Base-by-base conservation (phyloP, 768 basidiomycete species). In the Termitomyces sp. region DNA sequence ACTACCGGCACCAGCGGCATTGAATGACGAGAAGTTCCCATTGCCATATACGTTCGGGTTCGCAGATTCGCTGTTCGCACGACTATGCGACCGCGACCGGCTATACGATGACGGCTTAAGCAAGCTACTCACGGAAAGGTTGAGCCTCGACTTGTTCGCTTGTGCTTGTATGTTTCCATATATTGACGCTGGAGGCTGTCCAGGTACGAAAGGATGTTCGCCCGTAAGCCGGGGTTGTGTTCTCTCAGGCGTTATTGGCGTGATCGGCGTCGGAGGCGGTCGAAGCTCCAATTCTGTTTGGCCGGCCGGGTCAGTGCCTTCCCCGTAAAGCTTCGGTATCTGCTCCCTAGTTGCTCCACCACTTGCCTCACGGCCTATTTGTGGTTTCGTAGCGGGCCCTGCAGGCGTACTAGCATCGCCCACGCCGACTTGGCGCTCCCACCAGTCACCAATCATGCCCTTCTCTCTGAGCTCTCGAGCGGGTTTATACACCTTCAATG, bases 341-440 rank as follows among this genome's bases (percentile, higher is more conserved):
- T 12, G 33, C 31, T 62, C 58, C 66, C 70, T 59, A 58, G 60
- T 13, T 60, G 57, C 59, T 66, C 63, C 29, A 54, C 33, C 52
- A 63, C 56, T 60, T 62, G 51, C 61, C 45, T 49, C 61, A 46
- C 65, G 62, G 51, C 54, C 64, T 52, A 69, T 64, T 45, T 58
- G 57, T 52, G 56, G 57, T 34, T 60, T 61, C n/a, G 63, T 66
- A 4, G 60, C 65, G 45, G 65, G 62, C 8, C 69, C 66, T 22
- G 64, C 61, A 47, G 72, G 62, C 18, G 60, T 60, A 20, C 72
- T 70, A 29, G 78, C 73, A 70, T 90, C 87, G 24, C 87, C 85
- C n/a, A 82, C 88, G 0, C 90, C 90, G 15, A 91, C 82, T 46
- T 77, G 81, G 59, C 75, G 82, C 73, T 91, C 89, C 89, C 89